A percentile compares a stretch with the other conserved stretches of the same genome.
These are phyloP conservation scores for Blastomyces gilchristii DNA, from an alignment of 2,329 filamentous ascomycete genomes.

Conservation along the genomic window DNA sequence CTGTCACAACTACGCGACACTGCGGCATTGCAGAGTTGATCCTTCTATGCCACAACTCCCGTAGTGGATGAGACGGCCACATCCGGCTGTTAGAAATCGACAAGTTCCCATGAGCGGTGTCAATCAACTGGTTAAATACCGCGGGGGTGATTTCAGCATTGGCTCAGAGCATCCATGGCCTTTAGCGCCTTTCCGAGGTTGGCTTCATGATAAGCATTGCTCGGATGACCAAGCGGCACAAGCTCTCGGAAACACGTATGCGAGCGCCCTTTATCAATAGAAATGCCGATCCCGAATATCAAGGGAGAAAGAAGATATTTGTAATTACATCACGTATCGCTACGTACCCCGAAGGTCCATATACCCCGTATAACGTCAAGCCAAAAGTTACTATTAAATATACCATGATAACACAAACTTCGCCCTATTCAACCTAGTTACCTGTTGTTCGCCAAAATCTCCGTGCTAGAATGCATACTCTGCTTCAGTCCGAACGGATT, in stretches of 20 bases:
- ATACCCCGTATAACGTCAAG: not conserved
- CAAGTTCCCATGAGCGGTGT: not conserved
- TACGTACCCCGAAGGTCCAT: not conserved
- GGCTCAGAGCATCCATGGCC: not conserved
- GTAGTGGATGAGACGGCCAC: not conserved
- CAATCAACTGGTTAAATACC: not conserved
- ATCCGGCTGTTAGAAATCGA: not conserved
- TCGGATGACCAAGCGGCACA: not conserved
- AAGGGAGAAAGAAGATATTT: not conserved
- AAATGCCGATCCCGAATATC: not conserved
- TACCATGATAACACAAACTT: constrained; percentile 3
- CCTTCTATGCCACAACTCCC: not conserved
- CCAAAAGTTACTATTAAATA: not conserved
- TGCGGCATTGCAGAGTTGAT: not conserved
- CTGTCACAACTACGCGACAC: not conserved
- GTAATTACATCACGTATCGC: not conserved
- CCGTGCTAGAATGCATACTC: constrained; percentile 34
- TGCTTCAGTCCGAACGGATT: constrained; percentile 56
- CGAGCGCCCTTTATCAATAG: too few species aligned
- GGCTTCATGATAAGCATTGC: not conserved
- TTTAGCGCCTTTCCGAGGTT: not conserved
- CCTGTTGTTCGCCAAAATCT: constrained; percentile 25
- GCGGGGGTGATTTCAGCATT: not conserved
- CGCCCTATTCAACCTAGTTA: constrained; percentile 10
- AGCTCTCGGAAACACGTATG: not conserved